A percentile compares a stretch with the other conserved stretches of the same genome.
These are phyloP conservation scores for Cercospora berteroae DNA, from an alignment of 2,329 filamentous ascomycete genomes.

Conservation along the genomic window DNA sequence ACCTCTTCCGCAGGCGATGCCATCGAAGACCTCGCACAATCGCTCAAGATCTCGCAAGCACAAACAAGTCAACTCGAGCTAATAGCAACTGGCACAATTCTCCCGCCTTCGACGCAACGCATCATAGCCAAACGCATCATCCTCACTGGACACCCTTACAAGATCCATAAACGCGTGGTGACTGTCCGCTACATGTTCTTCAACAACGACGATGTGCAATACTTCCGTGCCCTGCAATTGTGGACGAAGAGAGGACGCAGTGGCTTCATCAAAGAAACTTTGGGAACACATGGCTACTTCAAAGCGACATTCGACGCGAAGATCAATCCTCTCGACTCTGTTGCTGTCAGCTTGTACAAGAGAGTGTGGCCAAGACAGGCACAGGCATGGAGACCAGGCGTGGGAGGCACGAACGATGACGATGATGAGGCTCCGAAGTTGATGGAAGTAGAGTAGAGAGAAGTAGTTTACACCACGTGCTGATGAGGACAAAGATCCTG, in stretches of 20 bases:
- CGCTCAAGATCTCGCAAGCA: slow-evolving; percentile 30
- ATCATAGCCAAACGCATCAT: slow-evolving; percentile 93
- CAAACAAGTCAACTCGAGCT: slow-evolving; percentile 57
- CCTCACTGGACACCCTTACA: slow-evolving; percentile 92
- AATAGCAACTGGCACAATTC: slow-evolving; percentile 80
- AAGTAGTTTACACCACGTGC: background rate
- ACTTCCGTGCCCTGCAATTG: slow-evolving; percentile 94
- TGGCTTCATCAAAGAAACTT: slow-evolving; percentile 87
- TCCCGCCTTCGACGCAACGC: slow-evolving; percentile 70
- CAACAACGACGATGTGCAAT: slow-evolving; percentile 88
- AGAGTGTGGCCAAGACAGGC: slow-evolving; percentile 59
- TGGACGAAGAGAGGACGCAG: slow-evolving; percentile 89
- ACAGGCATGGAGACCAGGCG: slow-evolving; percentile 21
- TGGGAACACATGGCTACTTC: slow-evolving; percentile 99
- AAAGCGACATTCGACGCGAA: slow-evolving; percentile 96
- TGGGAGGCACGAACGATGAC: background rate
- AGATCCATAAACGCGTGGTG: slow-evolving; percentile 97
- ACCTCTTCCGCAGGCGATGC: slow-evolving; percentile 46
- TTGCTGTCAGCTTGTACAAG: slow-evolving; percentile 72
- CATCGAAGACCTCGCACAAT: slow-evolving; percentile 39
- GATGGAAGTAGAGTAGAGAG: slow-evolving; percentile 17
- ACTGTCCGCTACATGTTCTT: slow-evolving; percentile 99
- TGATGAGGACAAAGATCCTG: background rate
- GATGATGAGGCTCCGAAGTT: slow-evolving; percentile 20
- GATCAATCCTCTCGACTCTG: slow-evolving; percentile 92